Conservation (phyloP, 2,329 filamentous ascomycete genomes). For the Pseudogymnoascus sp. region DNA sequence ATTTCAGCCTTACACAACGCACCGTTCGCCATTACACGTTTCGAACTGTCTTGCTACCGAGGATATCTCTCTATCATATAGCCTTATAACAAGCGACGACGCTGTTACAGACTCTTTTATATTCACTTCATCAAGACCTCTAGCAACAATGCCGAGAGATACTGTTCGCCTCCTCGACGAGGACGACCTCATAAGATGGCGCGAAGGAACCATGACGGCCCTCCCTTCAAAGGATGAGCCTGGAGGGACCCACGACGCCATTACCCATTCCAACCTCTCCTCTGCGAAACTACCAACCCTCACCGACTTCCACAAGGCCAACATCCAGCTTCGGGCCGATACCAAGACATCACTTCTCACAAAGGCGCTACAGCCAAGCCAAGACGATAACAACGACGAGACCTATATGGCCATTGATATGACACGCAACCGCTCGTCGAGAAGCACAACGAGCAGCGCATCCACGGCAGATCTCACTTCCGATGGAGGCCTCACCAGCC, state of each 20-base stretch:
- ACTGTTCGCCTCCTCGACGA: slow-evolving; percentile 2
- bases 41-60: background rate
- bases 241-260: slow-evolving; percentile 8
- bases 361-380: slow-evolving; percentile 63
- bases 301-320: slow-evolving; percentile 26
- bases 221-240: background rate
- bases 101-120: background rate
- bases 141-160: slow-evolving; percentile 3
- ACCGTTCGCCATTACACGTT: background rate
- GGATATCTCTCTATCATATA: background rate
- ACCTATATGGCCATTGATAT: slow-evolving; percentile 32
- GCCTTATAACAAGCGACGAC: background rate
- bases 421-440: slow-evolving; percentile 44
- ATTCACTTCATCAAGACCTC: slow-evolving; percentile 3
- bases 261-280: background rate
- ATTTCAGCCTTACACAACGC: background rate
- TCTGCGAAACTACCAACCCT: slow-evolving; percentile 11
- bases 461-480: slow-evolving; percentile 92
- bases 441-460: slow-evolving; percentile 69
- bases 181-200: slow-evolving; percentile 5
- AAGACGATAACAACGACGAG: slow-evolving; percentile 42
- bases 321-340: slow-evolving; percentile 39
- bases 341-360: slow-evolving; percentile 78
- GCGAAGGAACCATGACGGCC: slow-evolving; percentile 1
- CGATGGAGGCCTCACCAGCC: slow-evolving; percentile 83